Conservation (phyloP, 139 green algal species). For the Chlamydomonas sp. region DNA sequence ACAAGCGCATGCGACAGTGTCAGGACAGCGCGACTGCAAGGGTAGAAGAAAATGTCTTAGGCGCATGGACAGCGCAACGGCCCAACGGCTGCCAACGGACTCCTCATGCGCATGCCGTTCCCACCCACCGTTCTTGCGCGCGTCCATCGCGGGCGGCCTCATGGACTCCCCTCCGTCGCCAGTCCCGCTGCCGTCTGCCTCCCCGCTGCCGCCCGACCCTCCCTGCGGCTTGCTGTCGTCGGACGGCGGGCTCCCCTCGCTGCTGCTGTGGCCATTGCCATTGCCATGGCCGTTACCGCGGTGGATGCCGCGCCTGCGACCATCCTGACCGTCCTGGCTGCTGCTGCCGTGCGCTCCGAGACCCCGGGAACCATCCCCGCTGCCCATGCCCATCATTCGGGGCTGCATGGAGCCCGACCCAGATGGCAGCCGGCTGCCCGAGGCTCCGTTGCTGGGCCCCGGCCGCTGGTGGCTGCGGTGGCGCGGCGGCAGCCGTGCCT, state of each 20-base stretch:
- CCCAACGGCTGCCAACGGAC: no score
- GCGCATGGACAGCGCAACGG: no score
- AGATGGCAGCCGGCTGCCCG: no score
- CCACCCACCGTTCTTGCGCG: conserved; percentile 8
- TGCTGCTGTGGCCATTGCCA: conserved; percentile 23
- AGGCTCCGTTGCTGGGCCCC: background rate
- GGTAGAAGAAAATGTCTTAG: no score
- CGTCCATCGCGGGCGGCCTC: background rate
- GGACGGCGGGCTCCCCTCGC: conserved; percentile 29
- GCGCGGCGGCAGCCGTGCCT: background rate
- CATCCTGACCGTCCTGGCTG: conserved; percentile 13
- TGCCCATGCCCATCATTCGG: background rate
- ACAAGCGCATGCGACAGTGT: no score
- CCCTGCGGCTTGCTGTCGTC: conserved; percentile 26
- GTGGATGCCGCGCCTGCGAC: background rate
- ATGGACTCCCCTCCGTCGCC: conserved; percentile 27
- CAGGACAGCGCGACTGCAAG: no score
- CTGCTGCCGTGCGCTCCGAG: background rate
- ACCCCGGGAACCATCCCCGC: background rate
- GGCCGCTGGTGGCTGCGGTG: conserved; percentile 1
- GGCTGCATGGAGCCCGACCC: no score
- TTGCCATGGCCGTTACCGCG: background rate
- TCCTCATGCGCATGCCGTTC: no score
- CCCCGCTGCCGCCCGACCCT: conserved; percentile 20
- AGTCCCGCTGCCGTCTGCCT: conserved; percentile 36